Evolutionary conservation across 345 rosid genomes (phyloP).

Genomic region (Lepidium aucheri): DNA sequence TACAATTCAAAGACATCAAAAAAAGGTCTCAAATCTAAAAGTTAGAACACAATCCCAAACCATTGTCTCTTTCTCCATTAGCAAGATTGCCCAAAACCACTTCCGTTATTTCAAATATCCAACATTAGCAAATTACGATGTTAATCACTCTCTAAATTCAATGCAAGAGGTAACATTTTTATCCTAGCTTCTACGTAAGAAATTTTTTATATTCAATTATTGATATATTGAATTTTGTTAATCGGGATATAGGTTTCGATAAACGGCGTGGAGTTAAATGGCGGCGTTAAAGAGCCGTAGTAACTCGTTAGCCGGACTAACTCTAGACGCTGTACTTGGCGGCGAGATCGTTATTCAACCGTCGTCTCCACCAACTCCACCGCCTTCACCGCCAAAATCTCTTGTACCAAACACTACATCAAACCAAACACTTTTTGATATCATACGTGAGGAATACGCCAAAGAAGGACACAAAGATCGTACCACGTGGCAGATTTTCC

Average conservation of each 20-base stretch:
- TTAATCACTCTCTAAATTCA: constrained; percentile 7
- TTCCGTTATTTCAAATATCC: neutral
- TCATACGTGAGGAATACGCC: constrained; percentile 50
- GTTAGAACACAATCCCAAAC: neutral
- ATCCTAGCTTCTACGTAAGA: no score
- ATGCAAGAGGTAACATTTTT: constrained; percentile 31
- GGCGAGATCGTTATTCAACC: constrained; percentile 20
- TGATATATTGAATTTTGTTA: neutral
- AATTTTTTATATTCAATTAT: no score
- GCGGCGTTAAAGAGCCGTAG: constrained; percentile 41
- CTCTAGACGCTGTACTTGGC: constrained; percentile 36
- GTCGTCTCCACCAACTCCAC: constrained; percentile 16
- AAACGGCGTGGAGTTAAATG: constrained; percentile 31
- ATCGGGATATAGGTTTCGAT: constrained; percentile 16
- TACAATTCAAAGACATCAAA: neutral
- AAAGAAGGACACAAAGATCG: constrained; percentile 40
- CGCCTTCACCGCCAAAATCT: constrained; percentile 6
- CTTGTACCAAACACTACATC: constrained; percentile 19
- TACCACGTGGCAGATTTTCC: constrained; percentile 69
- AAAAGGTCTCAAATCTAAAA: neutral
- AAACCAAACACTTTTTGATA: constrained; percentile 50
- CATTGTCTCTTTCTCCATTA: neutral
- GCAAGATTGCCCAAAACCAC: neutral
- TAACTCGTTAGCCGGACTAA: constrained; percentile 33
- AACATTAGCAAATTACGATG: neutral